A percentile compares a stretch with the other conserved stretches of the same genome.
phyloP scores from a whole-genome alignment of 805 yeast species.

The Huiozyma sinensis region DNA sequence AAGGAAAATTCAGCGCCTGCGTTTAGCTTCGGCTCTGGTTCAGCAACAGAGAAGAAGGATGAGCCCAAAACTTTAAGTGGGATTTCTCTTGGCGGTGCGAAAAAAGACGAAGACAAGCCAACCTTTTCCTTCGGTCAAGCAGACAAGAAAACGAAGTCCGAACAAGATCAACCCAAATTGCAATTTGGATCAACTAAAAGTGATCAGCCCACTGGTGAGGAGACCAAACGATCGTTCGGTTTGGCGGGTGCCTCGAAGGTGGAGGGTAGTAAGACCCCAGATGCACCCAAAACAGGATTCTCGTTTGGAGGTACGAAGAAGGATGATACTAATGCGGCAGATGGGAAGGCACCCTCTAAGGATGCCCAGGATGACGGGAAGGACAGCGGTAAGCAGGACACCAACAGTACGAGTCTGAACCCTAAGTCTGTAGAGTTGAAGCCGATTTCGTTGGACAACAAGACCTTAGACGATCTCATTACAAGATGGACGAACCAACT shows the following conservation, averaged over 20 bases:
- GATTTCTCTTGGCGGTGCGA: slow-evolving; percentile 7
- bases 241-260: slow-evolving; percentile 13
- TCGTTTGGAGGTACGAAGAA: slow-evolving; percentile 21
- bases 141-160: slow-evolving; percentile 4
- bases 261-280: slow-evolving; percentile 7
- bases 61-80: slow-evolving; percentile 3
- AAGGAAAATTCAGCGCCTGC: slow-evolving; percentile 3
- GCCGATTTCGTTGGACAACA: slow-evolving; percentile 73
- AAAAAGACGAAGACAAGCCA: not conserved
- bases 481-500: slow-evolving; percentile 88
- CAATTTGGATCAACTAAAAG: slow-evolving; percentile 4
- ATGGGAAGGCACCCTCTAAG: slow-evolving; percentile 1
- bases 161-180: slow-evolving; percentile 11
- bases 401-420: slow-evolving; percentile 4
- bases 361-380: slow-evolving; percentile 3
- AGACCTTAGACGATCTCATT: slow-evolving; percentile 84
- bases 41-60: slow-evolving; percentile 3
- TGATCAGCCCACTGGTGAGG: slow-evolving; percentile 3
- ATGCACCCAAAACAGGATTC: slow-evolving; percentile 11
- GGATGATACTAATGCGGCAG: slow-evolving; percentile 7
- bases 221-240: slow-evolving; percentile 5
- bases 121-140: slow-evolving; percentile 8
- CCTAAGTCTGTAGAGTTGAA: slow-evolving; percentile 51
- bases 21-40: not conserved
- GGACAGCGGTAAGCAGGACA: not conserved